Evolutionary conservation across 441 rosid genomes (phyloP), one percentile per base, ranked within the genome.

Genomic region (Populus tomentosa): DNA sequence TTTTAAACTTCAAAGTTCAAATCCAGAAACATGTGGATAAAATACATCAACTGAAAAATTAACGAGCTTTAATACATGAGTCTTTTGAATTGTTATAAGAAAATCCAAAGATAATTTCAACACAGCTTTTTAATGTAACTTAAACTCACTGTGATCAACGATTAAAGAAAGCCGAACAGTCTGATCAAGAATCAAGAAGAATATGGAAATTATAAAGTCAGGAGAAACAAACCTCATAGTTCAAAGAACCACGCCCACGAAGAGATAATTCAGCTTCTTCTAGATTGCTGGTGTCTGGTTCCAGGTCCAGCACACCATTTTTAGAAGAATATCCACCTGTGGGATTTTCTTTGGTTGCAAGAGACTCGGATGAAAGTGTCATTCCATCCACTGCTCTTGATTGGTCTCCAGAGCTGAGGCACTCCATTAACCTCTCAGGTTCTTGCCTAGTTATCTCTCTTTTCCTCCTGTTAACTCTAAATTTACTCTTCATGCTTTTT

Each of bases 191-290:
- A 69, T 11, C 7, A 67, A 14, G 21, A 8, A 67, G 13, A 36
- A 38, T 3, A 64, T 16, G 21, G 50, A 78, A 40, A 59, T 21
- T 24, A 35, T 6, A 35, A 1, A 13, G 30, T 5, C 35, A 18
- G 72, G 68, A 62, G 74, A 79, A 82, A 53, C 66, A 16, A 75
- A 93, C 98, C 97, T 94, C 97, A 74, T 89, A 88, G 84, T 90
- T 94, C 77, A 94, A 80, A 13, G 91, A 94, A 82, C 92, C 88
- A 9, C 89, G 88, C 83, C 91, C 97, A 32, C 97, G 97, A 67
- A 94, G 89, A 74, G 94, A 89, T 64, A 89, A 86, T 84, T 94
- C 98, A 3, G 97, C 98, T 88, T 94, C 98, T 77, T 94, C 97
- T 24, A 94, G 90, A 73, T 94, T 90, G 53, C 88, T 78, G 24